These are phyloP conservation scores for Pyrenophora tritici-repentis DNA, from an alignment of 2,329 filamentous ascomycete genomes.

Conservation along the genomic window DNA sequence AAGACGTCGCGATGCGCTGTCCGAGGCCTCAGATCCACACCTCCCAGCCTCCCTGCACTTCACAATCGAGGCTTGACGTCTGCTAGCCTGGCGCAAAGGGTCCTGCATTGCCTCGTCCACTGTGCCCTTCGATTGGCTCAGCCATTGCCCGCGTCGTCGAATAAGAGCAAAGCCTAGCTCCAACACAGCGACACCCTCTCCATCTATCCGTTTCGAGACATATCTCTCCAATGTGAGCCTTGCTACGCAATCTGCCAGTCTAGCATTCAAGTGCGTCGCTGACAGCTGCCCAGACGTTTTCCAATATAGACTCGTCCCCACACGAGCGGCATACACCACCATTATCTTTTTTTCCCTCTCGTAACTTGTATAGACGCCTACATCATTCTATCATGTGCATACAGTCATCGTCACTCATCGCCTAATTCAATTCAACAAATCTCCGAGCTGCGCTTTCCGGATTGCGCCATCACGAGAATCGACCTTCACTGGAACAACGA, in stretches of 20 bases:
- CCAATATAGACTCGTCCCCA: constrained; percentile 23
- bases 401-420: constrained; percentile 22
- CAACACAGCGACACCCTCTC: constrained; percentile 34
- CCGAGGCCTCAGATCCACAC: constrained; percentile 35
- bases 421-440: constrained; percentile 40
- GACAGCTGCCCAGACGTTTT: constrained; percentile 34
- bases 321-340: constrained; percentile 31
- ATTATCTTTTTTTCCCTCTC: constrained; percentile 14
- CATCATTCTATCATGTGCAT: constrained; percentile 25
- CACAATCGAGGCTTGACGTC: constrained; percentile 42
- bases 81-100: constrained; percentile 39
- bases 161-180: constrained; percentile 36
- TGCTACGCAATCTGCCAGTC: constrained; percentile 26
- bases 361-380: constrained; percentile 14
- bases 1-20: constrained; percentile 48
- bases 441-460: constrained; percentile 34
- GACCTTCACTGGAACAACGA: constrained; percentile 37
- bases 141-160: constrained; percentile 30
- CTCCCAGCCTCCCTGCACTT: constrained; percentile 39
- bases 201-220: constrained; percentile 43
- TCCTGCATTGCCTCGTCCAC: constrained; percentile 39
- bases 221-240: constrained; percentile 30
- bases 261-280: constrained; percentile 22
- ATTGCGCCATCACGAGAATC: constrained; percentile 38
- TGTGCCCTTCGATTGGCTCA: constrained; percentile 43